Evolutionary conservation across 805 yeast genomes (phyloP), one percentile per base, ranked within the genome.

Genomic region (Candida ortonii): DNA sequence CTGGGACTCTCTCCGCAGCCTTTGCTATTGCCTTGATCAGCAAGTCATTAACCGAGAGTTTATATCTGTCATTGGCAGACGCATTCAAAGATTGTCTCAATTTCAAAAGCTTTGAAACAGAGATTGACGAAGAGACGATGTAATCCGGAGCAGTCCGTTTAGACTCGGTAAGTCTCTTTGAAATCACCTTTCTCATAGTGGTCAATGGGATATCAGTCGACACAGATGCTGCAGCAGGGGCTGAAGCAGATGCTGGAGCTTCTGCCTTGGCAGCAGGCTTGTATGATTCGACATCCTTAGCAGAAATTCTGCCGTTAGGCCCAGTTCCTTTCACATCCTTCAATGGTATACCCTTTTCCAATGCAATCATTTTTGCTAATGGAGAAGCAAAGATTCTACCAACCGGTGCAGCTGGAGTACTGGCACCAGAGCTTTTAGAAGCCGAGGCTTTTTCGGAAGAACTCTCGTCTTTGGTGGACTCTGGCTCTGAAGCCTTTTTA

Each of bases 381-480:
- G 98, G 98, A 43, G 97, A 89, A 28, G 97, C 97, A 49, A 86
- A 62, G 61, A 93, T 82, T 66, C 96, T 78, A 50, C 71, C 83
- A 28, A 61, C 41, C 6, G 73, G 41, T 12, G 70, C 38, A 16
- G 29, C 28, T 13, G 41, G 28, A 23, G 16, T 12, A 13, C 16
- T 4, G 10, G 30, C 17, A 13, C 62, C 22, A 11, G 25, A 12
- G 26, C 22, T 30, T 10, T 25, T 15, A 8, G 26, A 7, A 13
- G 33, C 20, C 20, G 64, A 30, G 18, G 67, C 31, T 10, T 68
- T 31, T 14, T 68, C 48, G 18, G 59, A 43, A 33, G 49, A 35
- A 34, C 61, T 49, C 33, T 57, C 51, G 33, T 61, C 58, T 20
- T 19, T 24, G 36, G 62, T 53, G 21, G 65, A 50, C 27, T 59